Evolutionary conservation across 495 filamentous ascomycete genomes (phyloP).

Genomic region (Annulohypoxylon maeteangense): DNA sequence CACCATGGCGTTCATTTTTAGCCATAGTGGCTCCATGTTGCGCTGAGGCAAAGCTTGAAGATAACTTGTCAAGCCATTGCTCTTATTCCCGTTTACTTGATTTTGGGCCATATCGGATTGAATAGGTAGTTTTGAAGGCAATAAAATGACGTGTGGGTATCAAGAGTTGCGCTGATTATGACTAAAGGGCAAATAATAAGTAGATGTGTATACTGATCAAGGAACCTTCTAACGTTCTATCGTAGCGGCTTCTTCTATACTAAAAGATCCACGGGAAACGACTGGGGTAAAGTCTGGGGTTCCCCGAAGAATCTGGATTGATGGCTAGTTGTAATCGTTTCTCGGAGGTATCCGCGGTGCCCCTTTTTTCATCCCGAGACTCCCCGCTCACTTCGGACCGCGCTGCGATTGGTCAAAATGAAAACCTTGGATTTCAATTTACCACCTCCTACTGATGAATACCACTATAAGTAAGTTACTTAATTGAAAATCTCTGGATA

Average conservation of each 20-base stretch:
- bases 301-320: background rate
- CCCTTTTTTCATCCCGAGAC: background rate
- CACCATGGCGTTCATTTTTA: conserved; percentile 6
- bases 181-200: background rate
- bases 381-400: too few relatives aligned
- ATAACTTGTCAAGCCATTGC: background rate
- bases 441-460: too few relatives aligned
- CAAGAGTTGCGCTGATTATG: background rate
- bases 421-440: background rate
- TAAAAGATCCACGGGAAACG: background rate
- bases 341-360: background rate
- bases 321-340: too few relatives aligned
- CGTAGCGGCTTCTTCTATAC: background rate
- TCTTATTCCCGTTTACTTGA: background rate
- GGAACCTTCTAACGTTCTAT: background rate
- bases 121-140: background rate
- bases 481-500: conserved; percentile 1
- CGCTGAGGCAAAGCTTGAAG: background rate
- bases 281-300: background rate
- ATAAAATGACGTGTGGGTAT: background rate
- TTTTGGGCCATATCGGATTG: background rate
- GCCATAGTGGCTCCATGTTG: conserved; percentile 6
- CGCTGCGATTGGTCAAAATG: background rate
- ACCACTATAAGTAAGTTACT: background rate
- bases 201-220: background rate